Evolutionary conservation across 495 filamentous ascomycete species (phyloP).

Genomic region (Talaromyces wortmannii): DNA sequence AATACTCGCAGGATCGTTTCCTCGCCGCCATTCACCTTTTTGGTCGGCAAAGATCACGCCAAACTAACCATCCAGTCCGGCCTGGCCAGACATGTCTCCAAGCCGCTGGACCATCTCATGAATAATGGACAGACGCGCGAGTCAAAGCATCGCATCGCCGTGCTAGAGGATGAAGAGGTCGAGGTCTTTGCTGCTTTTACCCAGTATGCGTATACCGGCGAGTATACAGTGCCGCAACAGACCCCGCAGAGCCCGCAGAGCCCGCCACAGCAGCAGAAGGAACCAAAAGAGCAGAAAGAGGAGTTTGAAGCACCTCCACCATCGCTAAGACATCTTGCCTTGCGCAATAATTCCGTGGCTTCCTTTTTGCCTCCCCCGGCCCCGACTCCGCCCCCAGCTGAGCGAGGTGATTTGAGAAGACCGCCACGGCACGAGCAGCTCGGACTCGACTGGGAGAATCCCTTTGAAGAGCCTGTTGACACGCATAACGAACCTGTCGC

Average conservation of each 20-base stretch:
- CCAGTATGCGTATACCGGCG: slow-evolving; percentile 44
- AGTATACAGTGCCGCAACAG: slow-evolving; percentile 31
- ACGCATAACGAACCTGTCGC: not conserved
- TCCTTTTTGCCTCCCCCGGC: slow-evolving; percentile 8
- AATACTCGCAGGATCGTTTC: slow-evolving; percentile 29
- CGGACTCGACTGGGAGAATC: slow-evolving; percentile 3
- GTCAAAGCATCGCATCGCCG: slow-evolving; percentile 33
- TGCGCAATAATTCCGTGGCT: not conserved
- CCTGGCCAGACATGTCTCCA: slow-evolving; percentile 39
- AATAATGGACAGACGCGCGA: slow-evolving; percentile 39
- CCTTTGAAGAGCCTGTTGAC: not conserved
- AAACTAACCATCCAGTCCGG: slow-evolving; percentile 41
- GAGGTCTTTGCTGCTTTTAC: slow-evolving; percentile 41
- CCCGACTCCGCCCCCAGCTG: slow-evolving; percentile 8
- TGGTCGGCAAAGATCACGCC: slow-evolving; percentile 38
- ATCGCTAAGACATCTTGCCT: not conserved
- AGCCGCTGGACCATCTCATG: slow-evolving; percentile 37
- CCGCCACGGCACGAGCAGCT: not conserved
- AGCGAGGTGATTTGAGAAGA: not conserved
- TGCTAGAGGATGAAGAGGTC: slow-evolving; percentile 38
- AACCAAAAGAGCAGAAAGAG: not conserved
- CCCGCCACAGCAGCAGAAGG: not conserved
- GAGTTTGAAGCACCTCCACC: not conserved
- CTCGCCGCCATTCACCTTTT: slow-evolving; percentile 40
- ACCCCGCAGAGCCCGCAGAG: not conserved